Percentiles rank a stretch among this genome's conserved stretches.
Conservation (phyloP, 2,329 filamentous ascomycete species). For the Thelonectria rubi region DNA sequence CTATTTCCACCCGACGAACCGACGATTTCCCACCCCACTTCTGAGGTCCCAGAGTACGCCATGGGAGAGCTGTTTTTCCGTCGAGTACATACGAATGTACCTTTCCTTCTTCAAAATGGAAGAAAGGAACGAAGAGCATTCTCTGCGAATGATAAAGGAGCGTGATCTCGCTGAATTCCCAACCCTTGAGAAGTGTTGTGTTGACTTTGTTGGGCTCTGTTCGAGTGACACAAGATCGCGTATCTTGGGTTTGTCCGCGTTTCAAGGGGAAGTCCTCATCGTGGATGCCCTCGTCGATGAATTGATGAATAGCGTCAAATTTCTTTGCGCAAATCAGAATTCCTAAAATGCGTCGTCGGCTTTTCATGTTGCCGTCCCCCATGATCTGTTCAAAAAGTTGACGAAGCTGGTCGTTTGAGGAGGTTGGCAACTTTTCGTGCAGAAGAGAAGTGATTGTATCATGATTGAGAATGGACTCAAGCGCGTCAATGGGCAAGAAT, state of each 20-base stretch:
- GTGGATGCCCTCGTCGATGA: not conserved
- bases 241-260: not conserved
- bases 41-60: not conserved
- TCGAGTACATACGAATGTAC: not conserved
- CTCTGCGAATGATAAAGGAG: not conserved
- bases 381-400: not conserved
- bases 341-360: not conserved
- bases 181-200: not conserved
- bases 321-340: not conserved
- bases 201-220: not conserved
- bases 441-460: not conserved
- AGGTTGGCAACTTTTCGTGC: not conserved
- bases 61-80: not conserved
- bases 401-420: not conserved
- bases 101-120: not conserved
- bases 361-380: not conserved
- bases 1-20: not conserved
- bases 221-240: not conserved
- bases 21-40: not conserved
- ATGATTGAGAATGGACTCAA: not conserved
- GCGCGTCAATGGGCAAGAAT: not conserved
- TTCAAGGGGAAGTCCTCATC: not conserved
- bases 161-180: not conserved
- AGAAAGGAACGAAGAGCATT: not conserved
- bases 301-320: not conserved